phyloP scores from a whole-genome alignment of 305 asterid species.

The Fraxinus floribunda region DNA sequence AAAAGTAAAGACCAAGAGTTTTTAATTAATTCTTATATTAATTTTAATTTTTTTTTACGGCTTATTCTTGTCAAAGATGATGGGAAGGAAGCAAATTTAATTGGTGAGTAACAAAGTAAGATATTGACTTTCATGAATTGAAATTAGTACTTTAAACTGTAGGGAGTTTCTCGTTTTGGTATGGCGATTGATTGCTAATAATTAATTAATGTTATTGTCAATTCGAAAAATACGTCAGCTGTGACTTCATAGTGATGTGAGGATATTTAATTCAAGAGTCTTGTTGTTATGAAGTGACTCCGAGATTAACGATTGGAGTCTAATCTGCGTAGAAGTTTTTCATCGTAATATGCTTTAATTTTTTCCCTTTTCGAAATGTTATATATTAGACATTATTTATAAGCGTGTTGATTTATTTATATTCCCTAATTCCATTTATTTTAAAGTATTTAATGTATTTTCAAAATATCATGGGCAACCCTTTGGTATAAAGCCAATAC shows the following conservation, averaged over 20 bases:
- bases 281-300: too few relatives aligned
- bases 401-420: too few relatives aligned
- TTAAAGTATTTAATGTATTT: not conserved
- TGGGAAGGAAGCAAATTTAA: not conserved
- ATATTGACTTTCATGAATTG: not conserved
- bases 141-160: not conserved
- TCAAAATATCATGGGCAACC: not conserved
- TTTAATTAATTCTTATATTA: not conserved
- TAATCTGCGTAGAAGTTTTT: not conserved
- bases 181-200: not conserved
- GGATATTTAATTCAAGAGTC: not conserved
- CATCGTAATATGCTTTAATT: not conserved
- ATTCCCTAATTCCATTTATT: not conserved
- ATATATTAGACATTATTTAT: not conserved
- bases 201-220: not conserved
- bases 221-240: slow-evolving; percentile 8
- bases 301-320: not conserved
- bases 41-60: not conserved
- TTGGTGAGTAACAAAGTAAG: not conserved
- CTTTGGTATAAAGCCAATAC: not conserved
- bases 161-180: not conserved
- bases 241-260: slow-evolving; percentile 16
- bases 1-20: not conserved
- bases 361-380: not conserved
- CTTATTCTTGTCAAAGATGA: not conserved